A percentile compares a stretch with the other conserved stretches of the same genome.
phyloP scores from a whole-genome alignment of 1,284 basidiomycete genomes.

The Pisolithus thermaeus region DNA sequence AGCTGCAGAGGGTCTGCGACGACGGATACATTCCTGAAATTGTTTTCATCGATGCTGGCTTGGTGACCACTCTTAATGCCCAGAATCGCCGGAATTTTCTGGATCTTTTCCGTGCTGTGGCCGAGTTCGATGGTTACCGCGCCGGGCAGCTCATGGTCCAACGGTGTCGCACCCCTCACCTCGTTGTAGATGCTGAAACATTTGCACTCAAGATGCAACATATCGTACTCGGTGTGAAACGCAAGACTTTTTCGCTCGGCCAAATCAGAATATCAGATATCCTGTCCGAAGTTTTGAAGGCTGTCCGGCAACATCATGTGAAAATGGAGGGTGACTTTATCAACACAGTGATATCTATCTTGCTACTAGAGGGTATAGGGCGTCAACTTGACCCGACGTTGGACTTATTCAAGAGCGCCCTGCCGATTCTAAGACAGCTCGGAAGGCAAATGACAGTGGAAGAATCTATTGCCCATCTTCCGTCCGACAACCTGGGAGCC shows the following conservation, averaged over 20 bases:
- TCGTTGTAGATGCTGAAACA: constrained; percentile 87
- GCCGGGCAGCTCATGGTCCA: constrained; percentile 96
- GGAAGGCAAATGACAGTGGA: constrained; percentile 83
- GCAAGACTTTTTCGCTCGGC: constrained; percentile 93
- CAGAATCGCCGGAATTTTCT: constrained; percentile 89
- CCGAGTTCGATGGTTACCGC: constrained; percentile 94
- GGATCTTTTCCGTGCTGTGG: constrained; percentile 93
- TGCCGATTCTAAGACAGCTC: constrained; percentile 86
- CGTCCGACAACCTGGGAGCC: constrained; percentile 68
- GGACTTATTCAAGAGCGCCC: constrained; percentile 89
- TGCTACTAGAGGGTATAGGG: constrained; percentile 95
- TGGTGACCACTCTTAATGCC: constrained; percentile 83
- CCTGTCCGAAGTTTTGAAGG: constrained; percentile 79
- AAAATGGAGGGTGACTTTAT: constrained; percentile 99
- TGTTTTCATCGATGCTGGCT: constrained; percentile 94
- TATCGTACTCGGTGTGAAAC: constrained; percentile 88
- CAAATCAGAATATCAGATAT: constrained; percentile 96
- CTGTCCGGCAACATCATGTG: constrained; percentile 92
- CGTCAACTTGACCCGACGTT: constrained; percentile 87
- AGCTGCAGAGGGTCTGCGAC: constrained; percentile 58
- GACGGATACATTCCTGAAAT: constrained; percentile 91
- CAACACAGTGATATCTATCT: constrained; percentile 93
- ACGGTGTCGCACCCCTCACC: constrained; percentile 88
- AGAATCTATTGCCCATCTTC: constrained; percentile 61
- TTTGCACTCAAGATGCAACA: constrained; percentile 98